A percentile compares a stretch with the other conserved stretches of the same genome.
These are phyloP conservation scores for Gaeumannomyces sp. DNA, from an alignment of 2,329 filamentous ascomycete species.

Conservation along the genomic window DNA sequence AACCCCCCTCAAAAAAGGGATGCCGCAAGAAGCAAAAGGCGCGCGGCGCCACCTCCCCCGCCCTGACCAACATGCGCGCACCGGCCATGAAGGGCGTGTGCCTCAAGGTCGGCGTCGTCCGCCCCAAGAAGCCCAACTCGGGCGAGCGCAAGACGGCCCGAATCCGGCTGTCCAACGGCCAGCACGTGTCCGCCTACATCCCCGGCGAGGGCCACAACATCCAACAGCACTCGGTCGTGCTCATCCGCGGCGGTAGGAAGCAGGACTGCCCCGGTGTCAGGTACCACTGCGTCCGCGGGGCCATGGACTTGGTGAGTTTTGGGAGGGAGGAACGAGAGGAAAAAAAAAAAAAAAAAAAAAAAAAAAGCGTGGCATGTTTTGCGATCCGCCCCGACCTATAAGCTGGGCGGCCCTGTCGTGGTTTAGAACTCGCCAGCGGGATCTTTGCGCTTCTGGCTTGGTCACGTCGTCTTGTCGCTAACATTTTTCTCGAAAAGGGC, in stretches of 20 bases:
- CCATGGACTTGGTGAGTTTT: constrained; percentile 78
- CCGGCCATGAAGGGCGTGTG: constrained; percentile 94
- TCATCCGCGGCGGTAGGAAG: constrained; percentile 85
- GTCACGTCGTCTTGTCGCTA: background rate
- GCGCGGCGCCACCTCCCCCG: constrained; percentile 82
- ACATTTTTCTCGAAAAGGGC: constrained; percentile 49
- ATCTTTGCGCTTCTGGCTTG: background rate
- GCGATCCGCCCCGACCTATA: too few species aligned
- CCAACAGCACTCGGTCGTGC: constrained; percentile 95
- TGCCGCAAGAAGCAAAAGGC: constrained; percentile 74
- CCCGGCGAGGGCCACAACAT: constrained; percentile 98
- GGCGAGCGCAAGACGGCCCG: constrained; percentile 94
- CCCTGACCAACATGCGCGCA: constrained; percentile 60
- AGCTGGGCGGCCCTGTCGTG: too few species aligned
- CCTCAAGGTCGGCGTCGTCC: constrained; percentile 85
- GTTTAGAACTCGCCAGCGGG: too few species aligned
- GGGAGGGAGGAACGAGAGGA: background rate
- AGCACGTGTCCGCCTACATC: constrained; percentile 87
- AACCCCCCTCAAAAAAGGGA: constrained; percentile 38
- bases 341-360: too few species aligned
- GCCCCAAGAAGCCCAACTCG: constrained; percentile 98
- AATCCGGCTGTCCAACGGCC: constrained; percentile 80
- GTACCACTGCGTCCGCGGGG: constrained; percentile 87
- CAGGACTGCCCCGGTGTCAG: constrained; percentile 99
- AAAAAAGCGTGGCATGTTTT: too few species aligned